Conservation (phyloP, 1,284 basidiomycete genomes). For the Rhodofomes roseus region DNA sequence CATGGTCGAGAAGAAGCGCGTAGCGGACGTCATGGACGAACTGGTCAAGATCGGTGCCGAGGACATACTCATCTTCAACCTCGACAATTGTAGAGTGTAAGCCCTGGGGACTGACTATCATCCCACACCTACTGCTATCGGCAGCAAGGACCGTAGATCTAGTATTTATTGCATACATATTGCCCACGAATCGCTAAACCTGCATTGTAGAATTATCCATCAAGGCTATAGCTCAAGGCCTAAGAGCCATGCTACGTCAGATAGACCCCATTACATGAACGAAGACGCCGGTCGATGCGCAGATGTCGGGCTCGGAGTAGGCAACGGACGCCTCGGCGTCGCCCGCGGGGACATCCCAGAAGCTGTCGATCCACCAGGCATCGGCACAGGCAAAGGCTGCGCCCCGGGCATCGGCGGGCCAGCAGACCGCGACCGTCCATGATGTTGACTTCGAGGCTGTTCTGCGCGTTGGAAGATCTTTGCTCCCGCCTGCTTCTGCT, state of each 20-base stretch:
- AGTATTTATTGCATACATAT: conserved; percentile 1
- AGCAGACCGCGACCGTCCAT: not conserved
- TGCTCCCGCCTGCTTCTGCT: conserved; percentile 48
- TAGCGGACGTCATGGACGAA: conserved; percentile 91
- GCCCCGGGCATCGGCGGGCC: not conserved
- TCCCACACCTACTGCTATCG: not conserved
- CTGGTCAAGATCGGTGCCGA: conserved; percentile 82
- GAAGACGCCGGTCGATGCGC: not conserved
- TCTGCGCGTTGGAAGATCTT: not conserved
- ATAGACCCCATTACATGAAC: not conserved
- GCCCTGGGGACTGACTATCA: not conserved
- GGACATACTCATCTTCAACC: conserved; percentile 86
- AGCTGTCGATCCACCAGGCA: not conserved
- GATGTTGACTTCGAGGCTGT: not conserved
- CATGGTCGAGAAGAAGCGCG: conserved; percentile 87
- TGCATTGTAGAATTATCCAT: too few relatives aligned
- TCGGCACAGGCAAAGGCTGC: not conserved
- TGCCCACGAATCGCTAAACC: not conserved
- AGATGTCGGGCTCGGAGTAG: not conserved
- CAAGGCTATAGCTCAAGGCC: too few relatives aligned
- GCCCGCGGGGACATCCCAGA: not conserved
- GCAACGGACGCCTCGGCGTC: not conserved
- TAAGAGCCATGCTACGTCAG: too few relatives aligned
- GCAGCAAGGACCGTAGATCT: not conserved
- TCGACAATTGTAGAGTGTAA: conserved; percentile 93